phyloP scores from a whole-genome alignment of 306 rosid genomes.

The Quercus aquifolioides region DNA sequence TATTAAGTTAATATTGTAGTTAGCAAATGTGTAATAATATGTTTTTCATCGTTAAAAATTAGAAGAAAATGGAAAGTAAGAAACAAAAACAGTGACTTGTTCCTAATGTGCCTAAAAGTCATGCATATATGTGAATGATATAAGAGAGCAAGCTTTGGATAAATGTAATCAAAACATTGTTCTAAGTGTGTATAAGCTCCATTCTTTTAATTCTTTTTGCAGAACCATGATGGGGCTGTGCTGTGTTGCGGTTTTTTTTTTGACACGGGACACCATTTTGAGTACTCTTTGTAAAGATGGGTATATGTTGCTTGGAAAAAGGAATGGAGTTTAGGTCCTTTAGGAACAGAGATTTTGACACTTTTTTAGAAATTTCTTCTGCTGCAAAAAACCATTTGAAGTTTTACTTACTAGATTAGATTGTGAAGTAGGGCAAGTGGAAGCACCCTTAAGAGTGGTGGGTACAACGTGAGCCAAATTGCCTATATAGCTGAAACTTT shows the following conservation, averaged over 20 bases:
- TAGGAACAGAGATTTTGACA: neutral
- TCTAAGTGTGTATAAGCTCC: neutral
- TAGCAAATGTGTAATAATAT: neutral
- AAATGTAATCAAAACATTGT: neutral
- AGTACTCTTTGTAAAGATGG: neutral
- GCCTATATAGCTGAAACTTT: too few species aligned
- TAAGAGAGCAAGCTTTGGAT: neutral
- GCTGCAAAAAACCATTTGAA: neutral
- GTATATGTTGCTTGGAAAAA: neutral
- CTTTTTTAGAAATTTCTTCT: neutral
- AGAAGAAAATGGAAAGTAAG: neutral
- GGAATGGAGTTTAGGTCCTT: neutral
- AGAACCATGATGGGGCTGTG: neutral
- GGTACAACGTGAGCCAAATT: too few species aligned
- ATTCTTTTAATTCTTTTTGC: neutral
- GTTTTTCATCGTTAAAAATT: neutral
- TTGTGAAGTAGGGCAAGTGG: too few species aligned
- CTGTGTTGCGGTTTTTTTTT: neutral
- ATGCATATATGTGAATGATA: neutral
- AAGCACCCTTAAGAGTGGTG: too few species aligned
- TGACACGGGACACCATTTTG: neutral
- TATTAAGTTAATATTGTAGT: constrained; percentile 40
- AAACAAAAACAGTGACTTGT: neutral
- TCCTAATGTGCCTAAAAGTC: neutral
- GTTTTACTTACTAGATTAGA: neutral